A percentile compares a stretch with the other conserved stretches of the same genome.
Conservation (phyloP, 1,139 yeast species). For the Magnusiomyces suaveolens region DNA sequence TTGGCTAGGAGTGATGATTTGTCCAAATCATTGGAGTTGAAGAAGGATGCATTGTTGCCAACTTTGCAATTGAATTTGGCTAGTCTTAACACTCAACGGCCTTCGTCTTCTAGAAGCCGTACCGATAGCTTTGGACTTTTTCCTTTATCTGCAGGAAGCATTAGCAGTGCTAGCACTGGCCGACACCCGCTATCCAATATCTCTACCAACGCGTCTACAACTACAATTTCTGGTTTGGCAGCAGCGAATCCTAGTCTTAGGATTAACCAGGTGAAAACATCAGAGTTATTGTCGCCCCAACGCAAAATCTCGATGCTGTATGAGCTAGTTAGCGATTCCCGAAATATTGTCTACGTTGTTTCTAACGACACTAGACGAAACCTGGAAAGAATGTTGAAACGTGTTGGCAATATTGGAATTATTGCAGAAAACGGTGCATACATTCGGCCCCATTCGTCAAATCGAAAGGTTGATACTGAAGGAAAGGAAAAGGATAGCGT, state of each 20-base stretch:
- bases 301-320: conserved; percentile 33
- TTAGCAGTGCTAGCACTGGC: not conserved
- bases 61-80: not conserved
- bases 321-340: conserved; percentile 42
- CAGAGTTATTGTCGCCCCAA: conserved; percentile 27
- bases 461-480: not conserved
- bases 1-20: not conserved
- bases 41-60: not conserved
- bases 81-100: not conserved
- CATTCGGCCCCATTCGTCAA: conserved; percentile 38
- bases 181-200: not conserved
- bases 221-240: not conserved
- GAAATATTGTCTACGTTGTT: conserved; percentile 61
- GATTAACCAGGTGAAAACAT: not conserved
- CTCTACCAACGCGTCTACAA: not conserved
- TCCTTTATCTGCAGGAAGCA: not conserved
- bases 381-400: conserved; percentile 57
- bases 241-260: not conserved
- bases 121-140: not conserved
- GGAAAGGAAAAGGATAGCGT: not conserved
- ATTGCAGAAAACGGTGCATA: conserved; percentile 87
- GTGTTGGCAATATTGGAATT: conserved; percentile 63
- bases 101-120: not conserved
- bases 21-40: not conserved
- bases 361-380: conserved; percentile 55